These are phyloP conservation scores for Pseudogymnoascus sp. DNA, from an alignment of 2,329 filamentous ascomycete genomes.

Conservation along the genomic window DNA sequence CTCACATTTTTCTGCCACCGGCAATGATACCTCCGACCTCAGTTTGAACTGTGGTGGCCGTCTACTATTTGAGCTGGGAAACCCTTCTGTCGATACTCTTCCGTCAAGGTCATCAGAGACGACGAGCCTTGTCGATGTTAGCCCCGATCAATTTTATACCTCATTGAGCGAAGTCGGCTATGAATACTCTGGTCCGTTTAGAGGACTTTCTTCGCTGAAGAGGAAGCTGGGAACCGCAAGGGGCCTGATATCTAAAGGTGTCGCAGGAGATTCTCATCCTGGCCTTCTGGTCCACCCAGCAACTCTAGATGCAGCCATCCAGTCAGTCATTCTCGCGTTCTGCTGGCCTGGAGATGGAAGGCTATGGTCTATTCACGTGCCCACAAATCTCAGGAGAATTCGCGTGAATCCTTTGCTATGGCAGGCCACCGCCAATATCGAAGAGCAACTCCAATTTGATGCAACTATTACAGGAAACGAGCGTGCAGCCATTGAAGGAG, in stretches of 20 bases:
- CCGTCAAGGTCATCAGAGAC: conserved; percentile 6
- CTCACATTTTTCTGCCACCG: not conserved
- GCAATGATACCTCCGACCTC: not conserved
- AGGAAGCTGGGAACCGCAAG: conserved; percentile 12
- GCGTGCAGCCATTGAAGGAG: conserved; percentile 5
- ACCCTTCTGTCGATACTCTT: not conserved
- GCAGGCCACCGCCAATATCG: not conserved
- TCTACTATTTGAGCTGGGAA: not conserved
- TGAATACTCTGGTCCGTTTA: conserved; percentile 16
- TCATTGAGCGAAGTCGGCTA: conserved; percentile 15
- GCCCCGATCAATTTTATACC: conserved; percentile 17
- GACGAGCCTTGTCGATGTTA: conserved; percentile 12
- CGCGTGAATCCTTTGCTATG: conserved; percentile 17
- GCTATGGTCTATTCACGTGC: conserved; percentile 19
- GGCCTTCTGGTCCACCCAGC: conserved; percentile 43
- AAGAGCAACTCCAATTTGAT: not conserved
- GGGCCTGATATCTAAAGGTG: not conserved
- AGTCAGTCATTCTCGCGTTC: conserved; percentile 36
- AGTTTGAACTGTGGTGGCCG: not conserved
- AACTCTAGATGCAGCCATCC: conserved; percentile 48
- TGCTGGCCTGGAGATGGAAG: conserved; percentile 17
- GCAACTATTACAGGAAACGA: not conserved
- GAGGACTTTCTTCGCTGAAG: conserved; percentile 11
- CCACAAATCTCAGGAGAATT: conserved; percentile 18
- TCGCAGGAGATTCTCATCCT: not conserved